Evolutionary conservation across 331 rosid species (phyloP), one percentile per base, ranked within the genome.

Genomic region (Ulmus americana): DNA sequence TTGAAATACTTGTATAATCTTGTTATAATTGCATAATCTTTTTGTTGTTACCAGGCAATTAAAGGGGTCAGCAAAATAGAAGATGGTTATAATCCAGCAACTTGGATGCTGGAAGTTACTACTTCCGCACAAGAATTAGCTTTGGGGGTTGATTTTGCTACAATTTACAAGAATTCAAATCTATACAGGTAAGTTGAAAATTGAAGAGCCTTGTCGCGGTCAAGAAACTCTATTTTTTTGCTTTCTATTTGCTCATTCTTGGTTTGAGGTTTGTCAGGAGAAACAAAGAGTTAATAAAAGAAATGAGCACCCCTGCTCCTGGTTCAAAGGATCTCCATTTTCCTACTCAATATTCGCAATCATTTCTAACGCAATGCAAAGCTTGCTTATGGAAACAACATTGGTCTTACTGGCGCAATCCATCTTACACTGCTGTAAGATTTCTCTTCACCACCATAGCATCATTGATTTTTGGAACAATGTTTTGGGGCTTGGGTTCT

Each of bases 351-450:
- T 85, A 74, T 44, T 82, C 87, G 18, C 82, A 72, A 49, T 76
- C 90, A 46, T 70, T 77, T 63, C 50, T 64, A 15, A 77, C 81
- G 6, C 90, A 84, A 28, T 28, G 35, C 35, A 28, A 28, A 28
- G 35, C 35, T 28, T 28, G 35, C 35, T 28, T 28, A 28, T 82
- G 85, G 87, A 84, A 84, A 60, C 90, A 82, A 72, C 74, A 79
- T 72, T 82, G 85, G 90, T 84, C 90, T 22, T 82, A 84, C 41
- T 84, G 90, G 90, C 85, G 87, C 68, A 79, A 84, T 41, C 80
- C 82, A 43, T 52, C 63, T 51, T 84, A 84, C 75, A 84, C 76
- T 5, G 90, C 85, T 61, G 57, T 84, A 47, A 76, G 74, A 51
- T 78, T 84, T 72, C 71, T 83, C 20, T 77, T 50, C 64, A 56